Percentiles rank a stretch among this genome's conserved stretches.
phyloP scores from a whole-genome alignment of 495 filamentous ascomycete species.

The Lasiosphaeriaceae sp. region DNA sequence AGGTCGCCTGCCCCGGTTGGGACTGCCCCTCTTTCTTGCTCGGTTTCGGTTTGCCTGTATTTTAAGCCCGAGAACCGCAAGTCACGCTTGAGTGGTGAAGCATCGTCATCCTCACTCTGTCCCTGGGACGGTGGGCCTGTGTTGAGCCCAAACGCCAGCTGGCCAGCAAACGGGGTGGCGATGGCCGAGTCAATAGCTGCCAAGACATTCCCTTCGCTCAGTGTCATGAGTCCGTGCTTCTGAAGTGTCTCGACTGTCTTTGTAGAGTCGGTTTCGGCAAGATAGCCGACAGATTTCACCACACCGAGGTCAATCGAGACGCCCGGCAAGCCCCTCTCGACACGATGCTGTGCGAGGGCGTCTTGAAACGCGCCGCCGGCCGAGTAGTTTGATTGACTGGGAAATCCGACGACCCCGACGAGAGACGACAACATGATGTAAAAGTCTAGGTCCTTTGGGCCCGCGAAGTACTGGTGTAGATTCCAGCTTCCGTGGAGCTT shows the following conservation, averaged over 20 bases:
- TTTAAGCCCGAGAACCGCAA: conserved; percentile 14
- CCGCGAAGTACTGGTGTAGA: conserved; percentile 27
- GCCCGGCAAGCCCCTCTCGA: conserved; percentile 25
- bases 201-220: conserved; percentile 22
- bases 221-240: conserved; percentile 17
- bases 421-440: conserved; percentile 53
- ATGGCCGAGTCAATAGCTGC: conserved; percentile 23
- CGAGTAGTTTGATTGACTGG: conserved; percentile 48
- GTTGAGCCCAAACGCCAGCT: conserved; percentile 21
- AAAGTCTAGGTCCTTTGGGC: conserved; percentile 39
- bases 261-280: conserved; percentile 19
- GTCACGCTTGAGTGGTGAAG: conserved; percentile 14
- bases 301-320: conserved; percentile 47
- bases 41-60: conserved; percentile 14
- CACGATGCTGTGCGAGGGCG: conserved; percentile 20
- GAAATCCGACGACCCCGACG: conserved; percentile 36
- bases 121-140: conserved; percentile 17
- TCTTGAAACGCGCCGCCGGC: conserved; percentile 41
- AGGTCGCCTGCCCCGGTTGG: conserved; percentile 9
- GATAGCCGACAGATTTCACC: conserved; percentile 34
- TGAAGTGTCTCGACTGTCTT: conserved; percentile 19
- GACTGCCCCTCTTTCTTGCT: neutral
- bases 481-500: conserved; percentile 46
- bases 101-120: neutral
- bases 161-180: conserved; percentile 16